phyloP scores from a whole-genome alignment of 1,284 basidiomycete species.

The Rhodotorula sp. region DNA sequence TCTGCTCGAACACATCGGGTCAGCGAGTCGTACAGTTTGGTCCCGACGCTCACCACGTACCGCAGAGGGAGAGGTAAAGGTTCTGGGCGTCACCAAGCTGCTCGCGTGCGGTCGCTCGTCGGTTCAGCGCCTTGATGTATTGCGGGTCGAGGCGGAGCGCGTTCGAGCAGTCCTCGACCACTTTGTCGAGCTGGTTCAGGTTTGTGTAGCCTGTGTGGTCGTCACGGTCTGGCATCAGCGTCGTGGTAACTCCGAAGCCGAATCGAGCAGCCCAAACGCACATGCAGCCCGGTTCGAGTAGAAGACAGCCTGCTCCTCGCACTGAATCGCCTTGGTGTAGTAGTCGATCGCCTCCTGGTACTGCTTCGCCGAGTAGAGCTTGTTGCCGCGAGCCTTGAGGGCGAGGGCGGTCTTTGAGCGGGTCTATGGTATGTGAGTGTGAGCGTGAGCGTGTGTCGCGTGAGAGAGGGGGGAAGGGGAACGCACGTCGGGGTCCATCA shows the following conservation, averaged over 20 bases:
- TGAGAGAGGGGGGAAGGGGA: background rate
- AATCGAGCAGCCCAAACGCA: constrained; percentile 51
- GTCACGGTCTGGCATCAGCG: too few relatives aligned
- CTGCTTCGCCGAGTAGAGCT: constrained; percentile 76
- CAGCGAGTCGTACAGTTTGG: background rate
- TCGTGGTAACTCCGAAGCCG: too few relatives aligned
- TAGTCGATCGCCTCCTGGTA: constrained; percentile 74
- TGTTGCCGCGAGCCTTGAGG: constrained; percentile 87
- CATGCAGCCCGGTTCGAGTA: constrained; percentile 98
- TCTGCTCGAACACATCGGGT: constrained; percentile 57
- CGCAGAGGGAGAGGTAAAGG: constrained; percentile 66
- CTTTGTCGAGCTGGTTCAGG: constrained; percentile 75
- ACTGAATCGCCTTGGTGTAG: constrained; percentile 89
- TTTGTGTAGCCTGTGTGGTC: constrained; percentile 84
- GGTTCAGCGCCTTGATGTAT: constrained; percentile 94
- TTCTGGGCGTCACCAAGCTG: constrained; percentile 66
- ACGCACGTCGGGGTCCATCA: constrained; percentile 22
- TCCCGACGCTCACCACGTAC: constrained; percentile 52
- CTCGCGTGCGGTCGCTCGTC: constrained; percentile 84
- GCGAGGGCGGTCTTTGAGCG: constrained; percentile 70
- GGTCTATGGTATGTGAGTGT: constrained; percentile 59
- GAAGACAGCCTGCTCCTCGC: constrained; percentile 86
- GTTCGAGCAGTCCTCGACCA: constrained; percentile 85
- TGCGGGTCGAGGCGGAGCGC: constrained; percentile 80
- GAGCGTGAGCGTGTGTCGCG: background rate